phyloP scores from a whole-genome alignment of 108 stramenopile species.

The Cyclostephanos invisitatus region DNA sequence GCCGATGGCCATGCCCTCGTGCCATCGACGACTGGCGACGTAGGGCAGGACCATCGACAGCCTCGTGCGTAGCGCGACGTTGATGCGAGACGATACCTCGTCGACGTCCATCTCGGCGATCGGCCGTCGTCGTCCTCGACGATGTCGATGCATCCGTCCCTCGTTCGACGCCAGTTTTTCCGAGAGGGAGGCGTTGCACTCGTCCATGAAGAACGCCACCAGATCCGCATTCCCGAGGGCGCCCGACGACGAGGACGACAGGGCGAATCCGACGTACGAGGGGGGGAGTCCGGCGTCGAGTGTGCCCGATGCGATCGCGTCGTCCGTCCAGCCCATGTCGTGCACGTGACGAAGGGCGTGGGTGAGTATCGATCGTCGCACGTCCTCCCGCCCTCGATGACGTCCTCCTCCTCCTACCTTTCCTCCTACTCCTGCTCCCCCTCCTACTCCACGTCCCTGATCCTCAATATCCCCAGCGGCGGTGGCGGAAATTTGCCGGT shows the following conservation, averaged over 20 bases:
- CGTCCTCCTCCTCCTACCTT: neutral
- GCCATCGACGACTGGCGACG: slow-evolving; percentile 62
- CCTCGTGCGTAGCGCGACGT: slow-evolving; percentile 53
- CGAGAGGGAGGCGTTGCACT: slow-evolving; percentile 64
- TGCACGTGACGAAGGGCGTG: slow-evolving; percentile 65
- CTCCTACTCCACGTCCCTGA: neutral
- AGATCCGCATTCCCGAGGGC: slow-evolving; percentile 62
- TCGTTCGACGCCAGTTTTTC: slow-evolving; percentile 32
- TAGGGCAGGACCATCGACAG: slow-evolving; percentile 53
- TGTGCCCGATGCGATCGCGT: slow-evolving; percentile 71
- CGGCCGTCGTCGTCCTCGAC: slow-evolving; percentile 2
- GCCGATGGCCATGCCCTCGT: slow-evolving; percentile 85
- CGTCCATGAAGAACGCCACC: slow-evolving; percentile 78
- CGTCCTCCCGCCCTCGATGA: slow-evolving; percentile 11
- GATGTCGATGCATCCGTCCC: slow-evolving; percentile 4
- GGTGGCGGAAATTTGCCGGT: neutral
- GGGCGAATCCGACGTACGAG: slow-evolving; percentile 64
- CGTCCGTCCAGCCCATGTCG: slow-evolving; percentile 81
- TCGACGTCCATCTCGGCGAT: neutral
- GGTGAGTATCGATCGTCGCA: slow-evolving; percentile 30
- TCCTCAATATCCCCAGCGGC: neutral
- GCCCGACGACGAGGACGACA: slow-evolving; percentile 16
- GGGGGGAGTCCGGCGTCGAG: slow-evolving; percentile 54
- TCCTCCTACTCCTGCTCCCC: neutral
- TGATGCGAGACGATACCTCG: slow-evolving; percentile 20